Evolutionary conservation across 1,284 basidiomycete genomes (phyloP).

Genomic region (Trametes polyzona): DNA sequence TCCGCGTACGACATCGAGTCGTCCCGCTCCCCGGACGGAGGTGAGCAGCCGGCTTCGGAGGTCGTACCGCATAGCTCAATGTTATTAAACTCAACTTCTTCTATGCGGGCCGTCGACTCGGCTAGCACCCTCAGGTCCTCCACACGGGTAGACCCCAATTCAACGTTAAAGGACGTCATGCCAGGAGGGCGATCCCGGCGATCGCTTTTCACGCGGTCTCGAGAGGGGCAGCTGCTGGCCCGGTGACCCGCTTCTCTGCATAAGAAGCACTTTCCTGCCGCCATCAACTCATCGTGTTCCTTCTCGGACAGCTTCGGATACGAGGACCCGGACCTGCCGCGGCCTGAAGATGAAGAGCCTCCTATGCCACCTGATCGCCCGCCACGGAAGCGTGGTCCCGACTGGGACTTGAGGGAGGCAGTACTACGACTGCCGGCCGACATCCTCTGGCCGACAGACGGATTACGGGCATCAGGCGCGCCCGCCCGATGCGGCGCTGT

Average conservation of each 20-base stretch:
- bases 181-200: constrained; percentile 30
- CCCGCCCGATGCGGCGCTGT: too few relatives aligned
- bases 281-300: constrained; percentile 13
- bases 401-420: too few relatives aligned
- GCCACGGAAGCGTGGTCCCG: too few relatives aligned
- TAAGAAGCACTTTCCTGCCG: constrained; percentile 23
- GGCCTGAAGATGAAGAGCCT: too few relatives aligned
- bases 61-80: neutral
- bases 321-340: too few relatives aligned
- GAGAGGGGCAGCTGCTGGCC: constrained; percentile 17
- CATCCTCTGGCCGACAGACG: too few relatives aligned
- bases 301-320: neutral
- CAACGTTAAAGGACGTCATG: constrained; percentile 26
- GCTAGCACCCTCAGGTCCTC: constrained; percentile 7
- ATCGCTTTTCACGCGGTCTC: neutral
- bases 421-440: too few relatives aligned
- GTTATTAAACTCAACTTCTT: neutral
- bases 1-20: too few relatives aligned
- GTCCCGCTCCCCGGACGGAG: too few relatives aligned
- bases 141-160: neutral
- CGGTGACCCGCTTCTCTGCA: constrained; percentile 23
- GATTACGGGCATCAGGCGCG: too few relatives aligned
- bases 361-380: too few relatives aligned
- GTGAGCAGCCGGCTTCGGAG: too few relatives aligned
- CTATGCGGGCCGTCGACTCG: neutral